Percentiles rank a stretch among this genome's conserved stretches.
Conservation (phyloP, 2,329 filamentous ascomycete genomes). For the Ambrosiella beaveri region DNA sequence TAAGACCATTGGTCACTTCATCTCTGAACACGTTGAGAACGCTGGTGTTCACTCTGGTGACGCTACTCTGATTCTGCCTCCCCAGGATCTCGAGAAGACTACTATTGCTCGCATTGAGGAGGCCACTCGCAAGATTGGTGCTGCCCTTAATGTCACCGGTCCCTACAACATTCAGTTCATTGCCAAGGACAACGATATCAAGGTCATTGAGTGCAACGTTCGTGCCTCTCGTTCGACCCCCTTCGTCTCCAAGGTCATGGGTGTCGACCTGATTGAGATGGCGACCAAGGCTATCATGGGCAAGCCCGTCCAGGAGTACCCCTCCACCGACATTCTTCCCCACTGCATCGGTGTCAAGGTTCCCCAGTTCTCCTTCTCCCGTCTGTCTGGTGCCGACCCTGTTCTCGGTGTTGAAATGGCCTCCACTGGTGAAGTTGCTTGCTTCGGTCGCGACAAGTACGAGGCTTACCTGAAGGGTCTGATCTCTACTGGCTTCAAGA, state of each 20-base stretch:
- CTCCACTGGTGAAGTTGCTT: conserved; percentile 94
- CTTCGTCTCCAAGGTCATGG: conserved; percentile 97
- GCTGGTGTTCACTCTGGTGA: conserved; percentile 97
- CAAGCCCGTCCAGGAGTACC: conserved; percentile 66
- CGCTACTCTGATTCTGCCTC: conserved; percentile 84
- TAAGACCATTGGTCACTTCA: conserved; percentile 82
- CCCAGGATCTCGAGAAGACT: conserved; percentile 77
- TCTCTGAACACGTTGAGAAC: conserved; percentile 97
- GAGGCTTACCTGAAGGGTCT: conserved; percentile 95
- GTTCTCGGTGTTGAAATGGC: conserved; percentile 98
- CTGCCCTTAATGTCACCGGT: conserved; percentile 85
- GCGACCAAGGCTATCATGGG: conserved; percentile 93
- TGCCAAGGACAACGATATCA: conserved; percentile 98
- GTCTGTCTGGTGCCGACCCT: conserved; percentile 86
- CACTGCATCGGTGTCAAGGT: conserved; percentile 94
- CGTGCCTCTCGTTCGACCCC: conserved; percentile 92
- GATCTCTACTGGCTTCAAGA: conserved; percentile 86
- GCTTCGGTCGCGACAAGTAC: conserved; percentile 88
- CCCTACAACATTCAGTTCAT: conserved; percentile 99
- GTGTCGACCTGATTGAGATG: conserved; percentile 94
- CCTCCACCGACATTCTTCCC: conserved; percentile 53
- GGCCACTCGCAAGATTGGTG: conserved; percentile 86
- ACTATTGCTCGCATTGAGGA: conserved; percentile 86
- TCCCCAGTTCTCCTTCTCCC: conserved; percentile 96
- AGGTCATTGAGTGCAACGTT: conserved; percentile 98